phyloP scores from a whole-genome alignment of 2,329 filamentous ascomycete species.

The Chalara sp. region DNA sequence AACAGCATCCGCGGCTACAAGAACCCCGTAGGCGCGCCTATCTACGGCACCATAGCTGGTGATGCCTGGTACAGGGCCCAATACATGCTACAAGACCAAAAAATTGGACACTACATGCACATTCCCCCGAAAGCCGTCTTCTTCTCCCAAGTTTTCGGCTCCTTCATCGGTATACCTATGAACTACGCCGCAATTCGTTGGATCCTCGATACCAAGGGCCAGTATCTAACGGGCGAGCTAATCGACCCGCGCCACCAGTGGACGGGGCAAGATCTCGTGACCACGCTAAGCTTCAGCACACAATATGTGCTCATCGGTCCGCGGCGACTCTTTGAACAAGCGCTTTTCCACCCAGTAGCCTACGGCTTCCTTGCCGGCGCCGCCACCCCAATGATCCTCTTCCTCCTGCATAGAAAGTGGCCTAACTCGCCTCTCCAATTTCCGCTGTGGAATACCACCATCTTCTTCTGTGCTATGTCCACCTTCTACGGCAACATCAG shows the following conservation, averaged over 20 bases:
- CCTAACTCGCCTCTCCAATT: slow-evolving; percentile 36
- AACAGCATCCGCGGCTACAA: slow-evolving; percentile 42
- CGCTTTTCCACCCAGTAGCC: slow-evolving; percentile 41
- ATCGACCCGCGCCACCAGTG: slow-evolving; percentile 52
- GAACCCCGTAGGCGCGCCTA: slow-evolving; percentile 50
- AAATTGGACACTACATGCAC: slow-evolving; percentile 60
- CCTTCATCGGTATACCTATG: slow-evolving; percentile 50
- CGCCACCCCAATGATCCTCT: slow-evolving; percentile 39
- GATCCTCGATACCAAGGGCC: slow-evolving; percentile 49
- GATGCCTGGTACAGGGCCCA: slow-evolving; percentile 55
- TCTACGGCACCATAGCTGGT: slow-evolving; percentile 52
- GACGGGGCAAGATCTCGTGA: slow-evolving; percentile 49
- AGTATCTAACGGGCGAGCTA: slow-evolving; percentile 43
- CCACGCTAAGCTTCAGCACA: slow-evolving; percentile 46
- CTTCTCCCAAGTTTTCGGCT: slow-evolving; percentile 54
- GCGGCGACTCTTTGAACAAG: slow-evolving; percentile 39
- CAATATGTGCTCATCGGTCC: slow-evolving; percentile 54
- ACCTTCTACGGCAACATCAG: slow-evolving; percentile 56
- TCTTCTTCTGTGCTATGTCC: slow-evolving; percentile 50
- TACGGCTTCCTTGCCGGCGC: slow-evolving; percentile 48
- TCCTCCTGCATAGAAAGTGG: slow-evolving; percentile 43
- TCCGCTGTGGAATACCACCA: slow-evolving; percentile 54
- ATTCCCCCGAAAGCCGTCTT: slow-evolving; percentile 52
- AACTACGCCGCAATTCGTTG: slow-evolving; percentile 56
- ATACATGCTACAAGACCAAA: slow-evolving; percentile 53